Percentiles rank a stretch among this genome's conserved stretches.
phyloP scores from a whole-genome alignment of 2,329 filamentous ascomycete species.

The Calycina herbarum region DNA sequence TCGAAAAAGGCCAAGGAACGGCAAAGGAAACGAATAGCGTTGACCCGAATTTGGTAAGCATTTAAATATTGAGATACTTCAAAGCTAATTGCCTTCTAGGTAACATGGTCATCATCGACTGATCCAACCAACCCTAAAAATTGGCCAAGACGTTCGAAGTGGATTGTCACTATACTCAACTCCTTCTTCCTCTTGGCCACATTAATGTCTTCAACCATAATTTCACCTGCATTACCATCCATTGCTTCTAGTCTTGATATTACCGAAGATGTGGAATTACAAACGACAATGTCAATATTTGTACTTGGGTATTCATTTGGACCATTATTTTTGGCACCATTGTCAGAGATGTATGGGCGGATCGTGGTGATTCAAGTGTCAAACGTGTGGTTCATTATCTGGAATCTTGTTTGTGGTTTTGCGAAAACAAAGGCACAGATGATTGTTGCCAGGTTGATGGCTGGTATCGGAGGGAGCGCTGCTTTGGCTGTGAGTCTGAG shows the following conservation, averaged over 20 bases:
- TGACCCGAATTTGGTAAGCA: too few species aligned
- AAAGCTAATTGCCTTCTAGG: slow-evolving; percentile 13
- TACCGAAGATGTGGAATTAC: slow-evolving; percentile 37
- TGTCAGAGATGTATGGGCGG: slow-evolving; percentile 49
- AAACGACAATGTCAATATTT: slow-evolving; percentile 45
- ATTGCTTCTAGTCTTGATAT: slow-evolving; percentile 56
- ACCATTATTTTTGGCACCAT: slow-evolving; percentile 58
- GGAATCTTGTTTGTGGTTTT: slow-evolving; percentile 51
- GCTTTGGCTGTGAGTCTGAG: slow-evolving; percentile 41
- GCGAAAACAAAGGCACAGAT: slow-evolving; percentile 42
- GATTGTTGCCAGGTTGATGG: slow-evolving; percentile 45
- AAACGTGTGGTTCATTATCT: slow-evolving; percentile 52
- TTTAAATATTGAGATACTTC: too few species aligned
- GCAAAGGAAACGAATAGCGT: too few species aligned
- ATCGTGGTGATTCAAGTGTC: slow-evolving; percentile 42
- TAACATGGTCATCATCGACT: slow-evolving; percentile 31
- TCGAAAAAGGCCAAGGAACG: too few species aligned
- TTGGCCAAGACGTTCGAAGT: slow-evolving; percentile 39
- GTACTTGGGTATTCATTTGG: slow-evolving; percentile 49
- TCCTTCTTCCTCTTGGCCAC: slow-evolving; percentile 49
- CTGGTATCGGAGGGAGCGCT: slow-evolving; percentile 47
- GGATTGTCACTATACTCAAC: slow-evolving; percentile 47
- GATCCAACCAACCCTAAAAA: slow-evolving; percentile 22
- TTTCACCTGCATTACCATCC: slow-evolving; percentile 48
- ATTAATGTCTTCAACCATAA: slow-evolving; percentile 52